Evolutionary conservation across 805 yeast genomes (phyloP), one percentile per base, ranked within the genome.

Genomic region (Schizosaccharomyces osmophilus): DNA sequence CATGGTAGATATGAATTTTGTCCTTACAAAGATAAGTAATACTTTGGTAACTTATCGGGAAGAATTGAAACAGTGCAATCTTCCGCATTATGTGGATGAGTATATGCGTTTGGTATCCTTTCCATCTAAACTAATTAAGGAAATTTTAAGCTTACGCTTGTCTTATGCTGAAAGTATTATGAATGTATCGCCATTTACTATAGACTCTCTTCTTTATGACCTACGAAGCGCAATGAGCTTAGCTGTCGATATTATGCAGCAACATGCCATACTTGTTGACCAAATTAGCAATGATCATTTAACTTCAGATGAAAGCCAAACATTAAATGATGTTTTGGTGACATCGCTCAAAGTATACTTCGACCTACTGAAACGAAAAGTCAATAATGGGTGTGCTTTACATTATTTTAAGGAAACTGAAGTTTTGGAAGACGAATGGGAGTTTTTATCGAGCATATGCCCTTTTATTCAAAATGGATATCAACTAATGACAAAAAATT

Each of bases 121-220:
- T 64, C 97, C 97, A 0, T 76, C 87, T 67, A 81, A 80, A 64
- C 74, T 93, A 57, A 82, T 88, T 66, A 84, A 83, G 67, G 95
- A 87, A 67, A 79, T 87, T 61, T 83, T 89, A 55, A 77, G 78
- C 43, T 79, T 85, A 54, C 78, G 97, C 65, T 74, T 90, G 57
- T 74, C 77, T 1, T 88, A 86, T 69, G 95, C 97, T 1, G 77
- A 79, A 69, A 84, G 84, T 67, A 72, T 90, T 59, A 80, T 78
- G 61, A 85, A 84, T 67, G 95, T 96, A 1, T 88, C 97, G 0
- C 80, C 89, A 82, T 85, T 87, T 88, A 86, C 87, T 83, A 86
- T 93, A 66, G 98, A 93, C 71, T 96, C 90, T 72, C 84, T 87
- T 78, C 79, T 90, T 64, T 88, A 81, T 58, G 95, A 87, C 69